Conservation (phyloP, 768 basidiomycete genomes). For the Naganishia friedmannii region DNA sequence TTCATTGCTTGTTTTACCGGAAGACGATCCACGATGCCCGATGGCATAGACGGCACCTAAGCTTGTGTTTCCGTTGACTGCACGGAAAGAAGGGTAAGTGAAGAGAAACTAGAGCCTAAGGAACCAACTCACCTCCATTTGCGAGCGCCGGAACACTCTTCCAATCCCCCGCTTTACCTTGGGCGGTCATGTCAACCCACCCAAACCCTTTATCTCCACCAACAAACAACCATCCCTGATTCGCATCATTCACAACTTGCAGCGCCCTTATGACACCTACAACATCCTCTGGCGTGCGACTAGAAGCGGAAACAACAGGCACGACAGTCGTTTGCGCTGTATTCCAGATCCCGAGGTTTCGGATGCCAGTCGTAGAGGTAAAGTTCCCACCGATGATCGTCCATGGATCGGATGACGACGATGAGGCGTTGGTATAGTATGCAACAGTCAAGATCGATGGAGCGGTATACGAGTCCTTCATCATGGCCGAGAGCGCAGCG, state of each 20-base stretch:
- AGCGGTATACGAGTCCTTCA: slow-evolving; percentile 64
- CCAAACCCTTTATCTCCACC: slow-evolving; percentile 10
- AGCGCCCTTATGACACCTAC: slow-evolving; percentile 74
- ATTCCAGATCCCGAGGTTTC: slow-evolving; percentile 72
- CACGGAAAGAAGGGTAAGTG: background rate
- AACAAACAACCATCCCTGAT: slow-evolving; percentile 20
- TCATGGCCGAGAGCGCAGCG: slow-evolving; percentile 44
- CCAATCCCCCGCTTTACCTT: slow-evolving; percentile 6
- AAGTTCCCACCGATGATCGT: slow-evolving; percentile 90
- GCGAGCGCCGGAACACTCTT: slow-evolving; percentile 14
- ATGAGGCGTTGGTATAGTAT: slow-evolving; percentile 77
- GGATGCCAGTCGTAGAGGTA: slow-evolving; percentile 58
- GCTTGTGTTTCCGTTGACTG: slow-evolving; percentile 3
- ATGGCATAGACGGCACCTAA: slow-evolving; percentile 12
- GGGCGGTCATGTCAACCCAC: slow-evolving; percentile 14
- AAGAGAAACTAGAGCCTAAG: background rate
- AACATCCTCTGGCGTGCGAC: slow-evolving; percentile 59
- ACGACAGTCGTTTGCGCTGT: slow-evolving; percentile 53
- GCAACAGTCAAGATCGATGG: slow-evolving; percentile 80
- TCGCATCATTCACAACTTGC: slow-evolving; percentile 63
- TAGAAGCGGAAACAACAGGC: slow-evolving; percentile 49
- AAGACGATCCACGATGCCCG: background rate
- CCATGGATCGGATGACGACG: slow-evolving; percentile 59
- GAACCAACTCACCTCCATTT: background rate
- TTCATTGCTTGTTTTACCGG: background rate